A percentile compares a stretch with the other conserved stretches of the same genome.
Evolutionary conservation across 495 filamentous ascomycete species (phyloP).

Genomic region (Trichoderma parareesei): DNA sequence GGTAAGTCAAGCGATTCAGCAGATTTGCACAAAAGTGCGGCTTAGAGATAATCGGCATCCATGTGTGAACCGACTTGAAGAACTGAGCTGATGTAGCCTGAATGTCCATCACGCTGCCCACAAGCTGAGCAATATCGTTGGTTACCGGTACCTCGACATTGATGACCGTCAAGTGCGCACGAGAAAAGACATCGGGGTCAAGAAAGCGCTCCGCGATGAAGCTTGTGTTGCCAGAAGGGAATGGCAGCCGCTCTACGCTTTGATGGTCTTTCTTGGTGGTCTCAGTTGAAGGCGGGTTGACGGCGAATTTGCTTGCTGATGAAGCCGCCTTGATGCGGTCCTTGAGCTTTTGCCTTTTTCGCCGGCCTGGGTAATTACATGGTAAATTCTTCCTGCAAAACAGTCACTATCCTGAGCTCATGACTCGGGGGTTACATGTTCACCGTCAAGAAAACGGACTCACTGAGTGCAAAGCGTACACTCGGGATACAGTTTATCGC

Average conservation of each 20-base stretch:
- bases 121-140: neutral
- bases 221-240: neutral
- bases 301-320: conserved; percentile 9
- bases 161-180: conserved; percentile 21
- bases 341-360: conserved; percentile 20
- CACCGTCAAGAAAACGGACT: conserved; percentile 32
- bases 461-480: conserved; percentile 36
- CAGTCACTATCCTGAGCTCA: conserved; percentile 15
- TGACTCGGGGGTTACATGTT: no score
- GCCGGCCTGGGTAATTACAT: conserved; percentile 16
- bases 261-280: neutral
- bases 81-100: conserved; percentile 16
- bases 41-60: conserved; percentile 46
- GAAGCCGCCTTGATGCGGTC: conserved; percentile 18
- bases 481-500: conserved; percentile 38
- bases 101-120: neutral
- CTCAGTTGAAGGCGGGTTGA: neutral
- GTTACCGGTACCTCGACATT: conserved; percentile 22
- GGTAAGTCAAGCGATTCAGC: conserved; percentile 24
- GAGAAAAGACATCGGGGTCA: conserved; percentile 16
- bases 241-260: neutral
- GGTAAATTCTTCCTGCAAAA: neutral
- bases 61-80: conserved; percentile 30
- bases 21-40: conserved; percentile 30
- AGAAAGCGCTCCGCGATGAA: neutral